phyloP scores from a whole-genome alignment of 1,139 yeast genomes.

The Geotrichum phurueaensis region DNA sequence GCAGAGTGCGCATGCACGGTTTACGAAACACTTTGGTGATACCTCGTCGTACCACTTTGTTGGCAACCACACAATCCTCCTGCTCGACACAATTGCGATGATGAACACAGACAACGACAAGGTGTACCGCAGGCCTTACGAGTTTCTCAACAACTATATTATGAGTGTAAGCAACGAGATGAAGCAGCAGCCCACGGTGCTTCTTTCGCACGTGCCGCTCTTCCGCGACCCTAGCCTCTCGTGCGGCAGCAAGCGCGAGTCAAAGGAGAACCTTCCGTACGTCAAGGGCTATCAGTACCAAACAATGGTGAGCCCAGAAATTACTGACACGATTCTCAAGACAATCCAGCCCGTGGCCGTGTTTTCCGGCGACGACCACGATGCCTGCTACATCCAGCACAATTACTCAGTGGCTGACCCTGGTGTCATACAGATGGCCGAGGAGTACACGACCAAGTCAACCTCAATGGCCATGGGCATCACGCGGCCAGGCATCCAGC shows the following conservation, averaged over 20 bases:
- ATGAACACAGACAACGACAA: constrained; percentile 45
- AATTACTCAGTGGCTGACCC: constrained; percentile 33
- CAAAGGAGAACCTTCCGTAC: constrained; percentile 49
- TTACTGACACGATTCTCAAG: constrained; percentile 52
- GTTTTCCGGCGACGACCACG: constrained; percentile 95
- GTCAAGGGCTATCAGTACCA: constrained; percentile 72
- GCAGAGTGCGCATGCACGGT: constrained; percentile 52
- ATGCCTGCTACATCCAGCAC: constrained; percentile 77
- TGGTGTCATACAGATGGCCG: constrained; percentile 40
- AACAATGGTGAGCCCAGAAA: constrained; percentile 57
- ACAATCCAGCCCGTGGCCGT: constrained; percentile 58
- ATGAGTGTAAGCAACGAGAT: constrained; percentile 26
- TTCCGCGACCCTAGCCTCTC: constrained; percentile 50
- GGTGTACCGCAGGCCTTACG: constrained; percentile 41
- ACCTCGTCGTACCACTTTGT: constrained; percentile 50
- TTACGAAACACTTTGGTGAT: constrained; percentile 66
- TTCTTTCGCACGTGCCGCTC: constrained; percentile 76
- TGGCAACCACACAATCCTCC: constrained; percentile 73
- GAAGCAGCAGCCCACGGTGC: constrained; percentile 52
- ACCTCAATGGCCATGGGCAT: constrained; percentile 94
- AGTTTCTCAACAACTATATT: constrained; percentile 37
- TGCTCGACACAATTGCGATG: constrained; percentile 76
- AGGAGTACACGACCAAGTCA: constrained; percentile 82
- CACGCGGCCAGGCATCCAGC: constrained; percentile 73
- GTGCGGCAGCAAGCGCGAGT: constrained; percentile 70